Evolutionary conservation across 805 yeast genomes (phyloP), one percentile per base, ranked within the genome.

Genomic region (Candida chauliodis): DNA sequence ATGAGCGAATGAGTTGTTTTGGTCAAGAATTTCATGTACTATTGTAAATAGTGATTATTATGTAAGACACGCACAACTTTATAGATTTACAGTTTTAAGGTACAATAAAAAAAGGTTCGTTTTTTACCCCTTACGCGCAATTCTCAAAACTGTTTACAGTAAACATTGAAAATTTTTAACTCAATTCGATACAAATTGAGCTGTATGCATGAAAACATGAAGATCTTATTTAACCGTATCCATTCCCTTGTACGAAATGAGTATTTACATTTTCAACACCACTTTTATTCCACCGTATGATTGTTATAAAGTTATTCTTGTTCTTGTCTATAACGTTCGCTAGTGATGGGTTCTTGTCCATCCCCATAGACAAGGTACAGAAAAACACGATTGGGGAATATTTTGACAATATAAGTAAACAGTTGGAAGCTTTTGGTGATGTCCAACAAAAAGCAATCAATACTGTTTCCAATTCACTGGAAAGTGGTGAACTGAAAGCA

Each of bases 191-290:
- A n/a, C n/a, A n/a, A n/a, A n/a, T n/a, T n/a, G n/a, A n/a, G n/a
- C n/a, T n/a, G n/a, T 30, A 30, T 30, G 34, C 34, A 30, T 21
- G 34, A 30, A 30, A 16, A 19, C 30, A 21, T 27, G 30, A 27
- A 13, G 30, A 27, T 27, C 30, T 16, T n/a, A 27, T 27, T 8
- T 27, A n/a, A 27, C 7, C 24, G 24, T 21, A 8, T 21, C 7
- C 24, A 21, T 21, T 21, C 10, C 10, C 24, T 21, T n/a, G n/a
- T n/a, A n/a, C n/a, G n/a, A n/a, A n/a, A 10, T 21, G 10, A 21
- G 7, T 21, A 21, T 8, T 21, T 21, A 8, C 29, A 14, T 26
- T 26, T 26, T 11, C 7, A 26, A 7, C 29, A 26, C 8, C 29
- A 26, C 29, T 26, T 11, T 17, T 8, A 8, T 18, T 11, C 24